phyloP scores from a whole-genome alignment of 495 filamentous ascomycete species.

The Xylaria grammica region DNA sequence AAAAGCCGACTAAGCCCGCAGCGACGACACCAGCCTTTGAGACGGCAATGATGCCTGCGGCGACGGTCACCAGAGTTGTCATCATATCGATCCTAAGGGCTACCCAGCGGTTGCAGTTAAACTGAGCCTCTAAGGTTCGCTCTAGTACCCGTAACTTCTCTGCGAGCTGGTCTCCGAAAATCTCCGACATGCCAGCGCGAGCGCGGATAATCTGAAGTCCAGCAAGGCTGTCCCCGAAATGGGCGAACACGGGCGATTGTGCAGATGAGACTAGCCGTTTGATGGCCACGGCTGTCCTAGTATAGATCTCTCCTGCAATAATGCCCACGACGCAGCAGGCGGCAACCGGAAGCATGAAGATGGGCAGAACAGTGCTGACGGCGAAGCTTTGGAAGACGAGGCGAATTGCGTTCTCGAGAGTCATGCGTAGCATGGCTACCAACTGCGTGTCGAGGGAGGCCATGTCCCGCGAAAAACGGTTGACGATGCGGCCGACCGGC shows the following conservation, averaged over 20 bases:
- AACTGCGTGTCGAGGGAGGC: slow-evolving; percentile 46
- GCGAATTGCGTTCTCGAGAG: slow-evolving; percentile 44
- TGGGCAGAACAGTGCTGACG: slow-evolving; percentile 54
- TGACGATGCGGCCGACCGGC: slow-evolving; percentile 61
- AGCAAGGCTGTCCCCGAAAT: slow-evolving; percentile 55
- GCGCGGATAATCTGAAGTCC: slow-evolving; percentile 56
- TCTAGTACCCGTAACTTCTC: slow-evolving; percentile 46
- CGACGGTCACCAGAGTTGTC: slow-evolving; percentile 51
- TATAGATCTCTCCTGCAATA: slow-evolving; percentile 55
- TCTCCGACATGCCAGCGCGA: slow-evolving; percentile 48
- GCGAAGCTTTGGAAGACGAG: slow-evolving; percentile 51
- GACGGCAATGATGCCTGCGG: slow-evolving; percentile 53
- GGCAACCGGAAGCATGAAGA: slow-evolving; percentile 53
- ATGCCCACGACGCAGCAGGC: slow-evolving; percentile 49
- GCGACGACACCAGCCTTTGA: slow-evolving; percentile 46
- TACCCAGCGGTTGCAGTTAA: slow-evolving; percentile 59
- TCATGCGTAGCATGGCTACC: slow-evolving; percentile 45
- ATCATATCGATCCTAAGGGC: slow-evolving; percentile 54
- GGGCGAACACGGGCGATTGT: slow-evolving; percentile 56
- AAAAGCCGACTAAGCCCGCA: slow-evolving; percentile 56
- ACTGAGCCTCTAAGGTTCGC: slow-evolving; percentile 49
- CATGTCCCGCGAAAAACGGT: slow-evolving; percentile 61
- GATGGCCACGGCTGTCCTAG: slow-evolving; percentile 50
- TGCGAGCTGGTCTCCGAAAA: slow-evolving; percentile 49
- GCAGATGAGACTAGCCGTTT: slow-evolving; percentile 50